phyloP scores from a whole-genome alignment of 2,329 filamentous ascomycete species.

The Ophiosphaerella narmari region DNA sequence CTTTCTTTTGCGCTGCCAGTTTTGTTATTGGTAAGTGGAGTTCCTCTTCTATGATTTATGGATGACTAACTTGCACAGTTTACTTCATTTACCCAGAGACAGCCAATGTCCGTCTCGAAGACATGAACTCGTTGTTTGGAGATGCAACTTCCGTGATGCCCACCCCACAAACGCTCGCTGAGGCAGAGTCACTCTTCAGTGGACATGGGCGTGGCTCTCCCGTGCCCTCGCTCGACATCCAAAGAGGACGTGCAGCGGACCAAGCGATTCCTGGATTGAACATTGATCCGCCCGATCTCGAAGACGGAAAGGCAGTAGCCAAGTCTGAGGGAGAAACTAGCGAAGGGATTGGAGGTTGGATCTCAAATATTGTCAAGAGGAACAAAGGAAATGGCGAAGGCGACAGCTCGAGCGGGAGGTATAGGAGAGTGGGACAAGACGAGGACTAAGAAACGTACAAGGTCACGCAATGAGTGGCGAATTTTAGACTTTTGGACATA shows the following conservation, averaged over 20 bases:
- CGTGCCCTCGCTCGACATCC: constrained; percentile 75
- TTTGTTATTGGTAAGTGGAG: constrained; percentile 85
- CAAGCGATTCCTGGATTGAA: constrained; percentile 78
- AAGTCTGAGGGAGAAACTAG: constrained; percentile 34
- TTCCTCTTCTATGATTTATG: neutral
- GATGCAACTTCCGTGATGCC: constrained; percentile 84
- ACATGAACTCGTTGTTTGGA: constrained; percentile 94
- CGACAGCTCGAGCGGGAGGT: constrained; percentile 50
- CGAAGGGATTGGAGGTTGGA: constrained; percentile 71
- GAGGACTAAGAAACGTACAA: constrained; percentile 22
- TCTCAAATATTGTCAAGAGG: constrained; percentile 67
- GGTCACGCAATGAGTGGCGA: constrained; percentile 15
- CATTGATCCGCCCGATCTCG: constrained; percentile 74
- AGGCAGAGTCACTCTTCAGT: constrained; percentile 81
- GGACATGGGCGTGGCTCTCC: constrained; percentile 69
- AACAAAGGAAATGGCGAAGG: constrained; percentile 53
- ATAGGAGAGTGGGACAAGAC: constrained; percentile 53
- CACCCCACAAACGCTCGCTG: constrained; percentile 76
- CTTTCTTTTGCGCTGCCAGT: constrained; percentile 93
- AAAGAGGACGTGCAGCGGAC: constrained; percentile 54
- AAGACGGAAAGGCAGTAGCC: constrained; percentile 53
- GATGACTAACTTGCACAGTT: constrained; percentile 60
- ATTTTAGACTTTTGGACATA: constrained; percentile 21
- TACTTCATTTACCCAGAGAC: constrained; percentile 98
- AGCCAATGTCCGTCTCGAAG: constrained; percentile 90